A percentile compares a stretch with the other conserved stretches of the same genome.
phyloP scores from a whole-genome alignment of 768 basidiomycete genomes.

The Tylopilus sp. region DNA sequence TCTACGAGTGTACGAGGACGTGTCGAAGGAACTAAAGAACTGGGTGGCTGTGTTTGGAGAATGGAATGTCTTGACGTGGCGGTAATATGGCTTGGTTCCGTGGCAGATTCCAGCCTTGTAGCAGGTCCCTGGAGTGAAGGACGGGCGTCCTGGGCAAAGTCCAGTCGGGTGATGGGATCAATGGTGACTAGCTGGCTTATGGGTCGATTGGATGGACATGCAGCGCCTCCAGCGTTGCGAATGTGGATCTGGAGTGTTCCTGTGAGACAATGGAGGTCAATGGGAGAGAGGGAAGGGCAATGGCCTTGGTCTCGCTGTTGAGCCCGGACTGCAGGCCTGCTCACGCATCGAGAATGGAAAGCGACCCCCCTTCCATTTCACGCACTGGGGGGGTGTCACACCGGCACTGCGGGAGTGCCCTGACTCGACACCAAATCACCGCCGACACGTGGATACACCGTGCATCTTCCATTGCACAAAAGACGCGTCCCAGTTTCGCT shows the following conservation, averaged over 20 bases:
- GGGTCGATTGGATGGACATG: slow-evolving; percentile 23
- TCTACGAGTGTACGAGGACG: slow-evolving; percentile 63
- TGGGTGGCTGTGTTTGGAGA: slow-evolving; percentile 24
- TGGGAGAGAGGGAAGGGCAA: slow-evolving; percentile 14
- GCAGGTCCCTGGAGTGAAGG: slow-evolving; percentile 40
- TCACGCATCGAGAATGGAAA: slow-evolving; percentile 23
- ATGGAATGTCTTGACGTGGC: slow-evolving; percentile 25
- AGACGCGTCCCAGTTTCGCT: not conserved
- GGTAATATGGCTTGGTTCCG: slow-evolving; percentile 27
- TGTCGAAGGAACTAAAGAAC: slow-evolving; percentile 61
- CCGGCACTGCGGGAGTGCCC: not conserved
- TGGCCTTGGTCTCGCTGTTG: slow-evolving; percentile 25
- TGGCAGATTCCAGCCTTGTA: slow-evolving; percentile 47
- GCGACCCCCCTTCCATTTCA: slow-evolving; percentile 24
- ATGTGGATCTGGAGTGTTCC: slow-evolving; percentile 18
- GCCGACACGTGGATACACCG: not conserved
- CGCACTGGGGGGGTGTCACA: slow-evolving; percentile 8
- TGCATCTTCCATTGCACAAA: not conserved
- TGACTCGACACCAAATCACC: not conserved
- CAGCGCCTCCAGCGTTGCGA: slow-evolving; percentile 23
- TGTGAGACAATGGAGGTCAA: slow-evolving; percentile 19
- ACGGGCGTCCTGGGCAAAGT: slow-evolving; percentile 53
- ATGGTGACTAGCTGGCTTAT: slow-evolving; percentile 45
- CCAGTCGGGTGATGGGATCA: slow-evolving; percentile 62
- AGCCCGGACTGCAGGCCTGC: slow-evolving; percentile 22